Base-by-base conservation (phyloP, 371 early-diverging fungal species). In the Rhizomucor pusillus region DNA sequence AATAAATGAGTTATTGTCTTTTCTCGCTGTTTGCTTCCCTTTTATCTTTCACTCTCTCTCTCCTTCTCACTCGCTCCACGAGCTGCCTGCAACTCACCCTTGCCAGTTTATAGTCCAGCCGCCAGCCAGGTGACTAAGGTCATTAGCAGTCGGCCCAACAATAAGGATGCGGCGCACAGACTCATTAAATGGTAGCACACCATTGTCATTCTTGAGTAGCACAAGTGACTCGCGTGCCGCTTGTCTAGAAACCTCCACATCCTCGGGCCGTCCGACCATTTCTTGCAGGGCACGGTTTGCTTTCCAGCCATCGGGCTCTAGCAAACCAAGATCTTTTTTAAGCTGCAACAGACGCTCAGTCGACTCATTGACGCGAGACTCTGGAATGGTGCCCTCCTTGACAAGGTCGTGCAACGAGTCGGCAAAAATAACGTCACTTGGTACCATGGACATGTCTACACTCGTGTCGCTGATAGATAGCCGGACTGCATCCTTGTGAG, bases 401-500 rank as follows among this genome's bases (percentile, higher is more conserved):
- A 86, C 77, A 2, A 86, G 57, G 0, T 53, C 53, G 33, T 62
- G 41, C 16, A 78, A 57, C 13, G 70, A 47, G 12, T 69, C 68
- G 35, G 73, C 60, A 53, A 84, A 86, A 14, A 62, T 65, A n/a
- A 57, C 63, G 22, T 80, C 73, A 1, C 73, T 64, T 9, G 85
- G 79, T 1, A 80, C 80, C 88, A 87, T 88, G 44, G 80, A 74
- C 82, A 88, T 85, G 51, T 88, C 87, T 4, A 84, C 63, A 10
- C 81, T 72, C 0, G 86, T 85, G 24, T 69, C 64, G 23, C 67
- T 57, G 24, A 88, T 68, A 0, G 79, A 60, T 50, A 77, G 74
- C 5, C 53, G 35, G 0, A 75, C 70, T 1, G 84, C 79, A 29
- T 80, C 83, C 11, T 73, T 69, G 20, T 67, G 63, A 0, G 70